Conservation (phyloP, 306 rosid species). For the Cucumis sativus region DNA sequence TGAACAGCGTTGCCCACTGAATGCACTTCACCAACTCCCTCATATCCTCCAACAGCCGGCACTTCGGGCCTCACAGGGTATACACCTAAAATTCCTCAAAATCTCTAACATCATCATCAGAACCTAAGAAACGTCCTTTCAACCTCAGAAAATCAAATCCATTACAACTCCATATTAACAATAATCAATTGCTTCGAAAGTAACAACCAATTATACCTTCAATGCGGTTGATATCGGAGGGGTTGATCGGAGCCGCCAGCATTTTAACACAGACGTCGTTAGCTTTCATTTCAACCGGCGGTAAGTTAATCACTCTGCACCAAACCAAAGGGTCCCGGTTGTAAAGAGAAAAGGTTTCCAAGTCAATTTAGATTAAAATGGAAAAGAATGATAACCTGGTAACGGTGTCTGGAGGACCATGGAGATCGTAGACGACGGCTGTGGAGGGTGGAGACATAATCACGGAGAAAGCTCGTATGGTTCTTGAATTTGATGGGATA, state of each 20-base stretch:
- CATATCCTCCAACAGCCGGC: conserved; percentile 89
- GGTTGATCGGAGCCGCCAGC: conserved; percentile 86
- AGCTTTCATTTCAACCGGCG: conserved; percentile 51
- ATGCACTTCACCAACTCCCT: conserved; percentile 82
- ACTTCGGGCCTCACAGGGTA: conserved; percentile 79
- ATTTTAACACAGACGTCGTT: conserved; percentile 82
- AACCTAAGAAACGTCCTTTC: neutral
- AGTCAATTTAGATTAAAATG: neutral
- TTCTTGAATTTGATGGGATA: neutral
- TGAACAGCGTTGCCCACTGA: conserved; percentile 54
- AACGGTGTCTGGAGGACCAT: conserved; percentile 71
- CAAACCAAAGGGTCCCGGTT: neutral
- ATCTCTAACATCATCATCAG: neutral
- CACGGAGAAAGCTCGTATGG: conserved; percentile 37
- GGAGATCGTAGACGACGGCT: conserved; percentile 69
- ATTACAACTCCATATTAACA: neutral
- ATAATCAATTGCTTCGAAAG: neutral
- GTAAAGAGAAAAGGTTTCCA: neutral
- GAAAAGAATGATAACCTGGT: conserved; percentile 18
- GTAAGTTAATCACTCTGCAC: conserved; percentile 41
- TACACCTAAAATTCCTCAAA: conserved; percentile 31
- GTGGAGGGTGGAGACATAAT: conserved; percentile 70
- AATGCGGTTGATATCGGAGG: conserved; percentile 75
- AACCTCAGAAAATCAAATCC: neutral
- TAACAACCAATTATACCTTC: conserved; percentile 31